These are phyloP conservation scores for Parascedosporium putredinis DNA, from an alignment of 2,329 filamentous ascomycete species.

Conservation along the genomic window DNA sequence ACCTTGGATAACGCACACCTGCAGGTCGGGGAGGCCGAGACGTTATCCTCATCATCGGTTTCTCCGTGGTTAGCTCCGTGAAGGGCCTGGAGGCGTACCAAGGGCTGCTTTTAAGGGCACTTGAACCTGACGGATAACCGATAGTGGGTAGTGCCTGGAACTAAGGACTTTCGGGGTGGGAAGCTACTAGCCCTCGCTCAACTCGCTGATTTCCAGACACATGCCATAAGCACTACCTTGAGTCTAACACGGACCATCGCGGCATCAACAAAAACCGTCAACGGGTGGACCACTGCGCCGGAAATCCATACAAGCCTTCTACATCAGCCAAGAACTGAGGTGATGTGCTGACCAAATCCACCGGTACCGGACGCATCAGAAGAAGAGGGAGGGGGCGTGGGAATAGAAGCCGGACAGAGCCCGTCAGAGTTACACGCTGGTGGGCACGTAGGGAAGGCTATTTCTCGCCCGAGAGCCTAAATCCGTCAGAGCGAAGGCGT, in stretches of 20 bases:
- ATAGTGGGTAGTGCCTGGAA: no score
- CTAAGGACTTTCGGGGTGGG: no score
- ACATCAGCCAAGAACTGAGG: not conserved
- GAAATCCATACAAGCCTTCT: not conserved
- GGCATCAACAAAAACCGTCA: not conserved
- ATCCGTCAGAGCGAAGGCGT: not conserved
- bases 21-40: no score
- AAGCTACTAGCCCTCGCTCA: no score
- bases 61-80: no score
- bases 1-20: no score
- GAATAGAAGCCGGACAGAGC: not conserved
- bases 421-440: no score
- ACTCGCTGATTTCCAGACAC: no score
- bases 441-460: not conserved
- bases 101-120: no score
- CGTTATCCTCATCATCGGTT: no score
- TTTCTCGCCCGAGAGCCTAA: not conserved
- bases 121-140: no score
- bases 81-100: no score
- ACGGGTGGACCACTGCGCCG: not conserved
- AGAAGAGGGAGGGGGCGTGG: not conserved
- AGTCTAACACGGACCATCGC: not conserved
- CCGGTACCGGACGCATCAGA: not conserved
- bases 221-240: not conserved
- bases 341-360: not conserved